Evolutionary conservation across 2,329 filamentous ascomycete species (phyloP), one percentile per base, ranked within the genome.

Genomic region (Aureobasidium sp.): DNA sequence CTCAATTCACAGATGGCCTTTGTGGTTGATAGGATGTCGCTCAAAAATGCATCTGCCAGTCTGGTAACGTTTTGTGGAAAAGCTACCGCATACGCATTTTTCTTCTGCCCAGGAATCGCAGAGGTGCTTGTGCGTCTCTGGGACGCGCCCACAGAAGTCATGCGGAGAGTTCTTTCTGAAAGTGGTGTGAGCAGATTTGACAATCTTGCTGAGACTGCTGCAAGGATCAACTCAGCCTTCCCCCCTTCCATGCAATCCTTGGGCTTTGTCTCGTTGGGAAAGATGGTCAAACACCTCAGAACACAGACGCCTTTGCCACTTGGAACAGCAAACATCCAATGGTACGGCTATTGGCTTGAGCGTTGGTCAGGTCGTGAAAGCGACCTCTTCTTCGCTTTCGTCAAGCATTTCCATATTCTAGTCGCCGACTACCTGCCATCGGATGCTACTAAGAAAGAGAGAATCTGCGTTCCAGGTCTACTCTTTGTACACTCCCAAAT

Each of bases 11-110:
- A 96, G 69, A 89, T 96, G 85, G 81, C 84, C 1, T 88, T 94
- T 65, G 88, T 91, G n/a, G 87, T 96, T 7, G 90, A 94, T 60
- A 93, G 91, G 71, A 88, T 96, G 85, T 91, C 90, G 16, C 78
- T 90, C 68, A 84, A 90, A 53, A 88, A 91, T 68, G 84, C 85
- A 10, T 82, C 85, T 42, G 83, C 84, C 44, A 79, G 79, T 66
- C 66, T 79, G 29, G 89, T 96, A 62, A 88, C 88, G 34, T 96
- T 96, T 71, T 91, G 90, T 59, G 92, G 90, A 63, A 95, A 94
- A 74, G 90, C 91, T 4, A 93, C 89, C 69, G 91, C 92, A 2
- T 96, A 95, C 73, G 91, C 90, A 34, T 96, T 96, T 74, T 94
- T 93, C 76, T 97, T 96, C 69, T 92, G 90, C 32, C 90, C 91